Conservation (phyloP, 1,139 yeast genomes). For the Hanseniaspora gamundiae region DNA sequence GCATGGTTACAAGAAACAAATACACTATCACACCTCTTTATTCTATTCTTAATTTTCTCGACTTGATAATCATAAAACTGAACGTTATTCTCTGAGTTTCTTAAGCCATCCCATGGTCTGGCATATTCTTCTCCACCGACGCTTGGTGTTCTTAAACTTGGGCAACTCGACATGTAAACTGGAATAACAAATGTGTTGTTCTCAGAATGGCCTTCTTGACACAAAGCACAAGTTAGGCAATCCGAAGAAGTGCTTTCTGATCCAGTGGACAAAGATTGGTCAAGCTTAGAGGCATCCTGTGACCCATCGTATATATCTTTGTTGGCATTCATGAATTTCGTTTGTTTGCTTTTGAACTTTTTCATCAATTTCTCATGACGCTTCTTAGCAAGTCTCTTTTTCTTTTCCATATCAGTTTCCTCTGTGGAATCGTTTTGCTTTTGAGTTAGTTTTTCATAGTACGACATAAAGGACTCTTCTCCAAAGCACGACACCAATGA, state of each 20-base stretch:
- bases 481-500: constrained; percentile 49
- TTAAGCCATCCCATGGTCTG: constrained; percentile 17
- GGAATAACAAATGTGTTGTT: constrained; percentile 47
- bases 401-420: constrained; percentile 39
- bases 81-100: constrained; percentile 15
- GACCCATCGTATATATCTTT: constrained; percentile 23
- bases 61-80: constrained; percentile 13
- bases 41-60: constrained; percentile 16
- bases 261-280: constrained; percentile 23
- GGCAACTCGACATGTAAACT: constrained; percentile 27
- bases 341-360: constrained; percentile 69
- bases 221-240: constrained; percentile 42
- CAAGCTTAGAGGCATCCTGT: constrained; percentile 28
- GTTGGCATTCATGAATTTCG: constrained; percentile 46
- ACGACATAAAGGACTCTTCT: constrained; percentile 20
- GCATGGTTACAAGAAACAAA: constrained; percentile 59
- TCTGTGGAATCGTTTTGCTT: constrained; percentile 23
- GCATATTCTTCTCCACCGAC: constrained; percentile 20
- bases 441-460: constrained; percentile 3
- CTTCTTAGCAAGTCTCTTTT: constrained; percentile 45
- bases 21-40: constrained; percentile 27
- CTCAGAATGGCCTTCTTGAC: constrained; percentile 45
- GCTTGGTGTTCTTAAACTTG: constrained; percentile 23
- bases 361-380: constrained; percentile 62
- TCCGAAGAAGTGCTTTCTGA: constrained; percentile 10